phyloP scores from a whole-genome alignment of 1,284 basidiomycete species.

The Ustilago lituana region DNA sequence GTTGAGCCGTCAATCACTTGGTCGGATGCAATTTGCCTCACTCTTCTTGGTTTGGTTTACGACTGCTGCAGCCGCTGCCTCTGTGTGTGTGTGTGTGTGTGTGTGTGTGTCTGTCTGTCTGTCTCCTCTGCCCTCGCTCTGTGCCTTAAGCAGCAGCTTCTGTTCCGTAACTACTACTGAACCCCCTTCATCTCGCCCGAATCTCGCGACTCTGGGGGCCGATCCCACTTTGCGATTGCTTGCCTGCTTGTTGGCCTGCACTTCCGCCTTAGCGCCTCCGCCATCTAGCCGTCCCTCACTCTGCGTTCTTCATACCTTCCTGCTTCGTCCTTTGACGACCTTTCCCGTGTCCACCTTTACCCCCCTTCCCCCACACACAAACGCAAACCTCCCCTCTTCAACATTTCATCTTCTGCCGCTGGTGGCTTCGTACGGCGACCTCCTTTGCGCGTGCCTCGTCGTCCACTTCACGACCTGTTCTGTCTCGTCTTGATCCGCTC shows the following conservation, averaged over 20 bases:
- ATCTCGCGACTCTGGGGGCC: constrained; percentile 11
- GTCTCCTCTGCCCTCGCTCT: too few species aligned
- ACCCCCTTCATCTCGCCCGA: constrained; percentile 32
- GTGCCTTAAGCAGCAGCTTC: too few species aligned
- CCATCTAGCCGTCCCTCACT: not conserved
- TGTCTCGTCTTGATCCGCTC: not conserved
- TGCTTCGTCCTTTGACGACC: constrained; percentile 3
- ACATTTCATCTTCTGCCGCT: constrained; percentile 5
- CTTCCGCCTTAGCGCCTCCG: not conserved
- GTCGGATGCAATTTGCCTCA: too few species aligned
- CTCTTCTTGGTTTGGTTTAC: too few species aligned
- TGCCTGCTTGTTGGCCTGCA: not conserved
- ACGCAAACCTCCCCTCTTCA: not conserved
- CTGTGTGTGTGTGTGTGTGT: too few species aligned
- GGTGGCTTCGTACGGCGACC: constrained; percentile 6
- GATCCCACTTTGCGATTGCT: constrained; percentile 1
- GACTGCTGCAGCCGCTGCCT: too few species aligned
- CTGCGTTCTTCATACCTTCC: constrained; percentile 1
- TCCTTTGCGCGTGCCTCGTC: not conserved
- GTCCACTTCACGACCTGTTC: not conserved
- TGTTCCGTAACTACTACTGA: too few species aligned
- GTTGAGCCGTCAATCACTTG: too few species aligned
- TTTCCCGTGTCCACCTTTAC: not conserved
- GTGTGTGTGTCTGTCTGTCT: too few species aligned
- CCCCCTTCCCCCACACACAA: not conserved